Evolutionary conservation across 352 stramenopile species (phyloP).

Genomic region (Globisporangium yorkense): DNA sequence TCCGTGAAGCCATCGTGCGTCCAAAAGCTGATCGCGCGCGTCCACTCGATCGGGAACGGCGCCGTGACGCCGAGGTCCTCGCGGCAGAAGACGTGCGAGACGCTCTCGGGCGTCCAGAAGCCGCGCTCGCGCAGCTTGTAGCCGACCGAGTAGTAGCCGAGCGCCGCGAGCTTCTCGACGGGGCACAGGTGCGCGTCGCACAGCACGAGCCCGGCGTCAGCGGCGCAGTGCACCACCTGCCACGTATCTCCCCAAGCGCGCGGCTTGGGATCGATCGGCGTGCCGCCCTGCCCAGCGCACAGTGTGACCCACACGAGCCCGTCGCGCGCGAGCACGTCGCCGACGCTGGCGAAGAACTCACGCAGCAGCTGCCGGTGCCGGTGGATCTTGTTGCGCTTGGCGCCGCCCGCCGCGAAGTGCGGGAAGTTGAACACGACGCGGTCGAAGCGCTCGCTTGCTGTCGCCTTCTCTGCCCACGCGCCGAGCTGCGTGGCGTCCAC

Average conservation of each 20-base stretch:
- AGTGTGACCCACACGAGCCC: slow-evolving; percentile 82
- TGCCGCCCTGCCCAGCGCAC: slow-evolving; percentile 75
- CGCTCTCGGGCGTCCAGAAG: slow-evolving; percentile 62
- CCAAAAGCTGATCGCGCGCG: slow-evolving; percentile 76
- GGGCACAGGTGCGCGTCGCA: slow-evolving; percentile 59
- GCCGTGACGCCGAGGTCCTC: slow-evolving; percentile 34
- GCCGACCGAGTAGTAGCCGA: slow-evolving; percentile 80
- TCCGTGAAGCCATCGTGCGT: slow-evolving; percentile 56
- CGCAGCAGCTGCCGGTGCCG: slow-evolving; percentile 67
- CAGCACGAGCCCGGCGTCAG: slow-evolving; percentile 45
- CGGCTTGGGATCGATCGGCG: slow-evolving; percentile 52
- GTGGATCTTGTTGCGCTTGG: slow-evolving; percentile 80
- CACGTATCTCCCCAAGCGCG: slow-evolving; percentile 68
- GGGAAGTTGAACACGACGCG: slow-evolving; percentile 87
- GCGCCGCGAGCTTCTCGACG: slow-evolving; percentile 38
- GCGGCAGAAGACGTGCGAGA: slow-evolving; percentile 66
- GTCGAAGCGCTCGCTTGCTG: slow-evolving; percentile 27
- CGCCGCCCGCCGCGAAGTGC: slow-evolving; percentile 71
- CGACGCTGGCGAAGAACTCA: slow-evolving; percentile 72
- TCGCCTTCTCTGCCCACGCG: slow-evolving; percentile 16
- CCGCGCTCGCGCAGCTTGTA: slow-evolving; percentile 70
- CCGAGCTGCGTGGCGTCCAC: slow-evolving; percentile 72
- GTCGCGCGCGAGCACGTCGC: slow-evolving; percentile 34
- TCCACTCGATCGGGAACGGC: slow-evolving; percentile 53
- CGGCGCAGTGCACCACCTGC: slow-evolving; percentile 71